phyloP scores from a whole-genome alignment of 2,329 filamentous ascomycete species.

The Colletotrichum truncatum region DNA sequence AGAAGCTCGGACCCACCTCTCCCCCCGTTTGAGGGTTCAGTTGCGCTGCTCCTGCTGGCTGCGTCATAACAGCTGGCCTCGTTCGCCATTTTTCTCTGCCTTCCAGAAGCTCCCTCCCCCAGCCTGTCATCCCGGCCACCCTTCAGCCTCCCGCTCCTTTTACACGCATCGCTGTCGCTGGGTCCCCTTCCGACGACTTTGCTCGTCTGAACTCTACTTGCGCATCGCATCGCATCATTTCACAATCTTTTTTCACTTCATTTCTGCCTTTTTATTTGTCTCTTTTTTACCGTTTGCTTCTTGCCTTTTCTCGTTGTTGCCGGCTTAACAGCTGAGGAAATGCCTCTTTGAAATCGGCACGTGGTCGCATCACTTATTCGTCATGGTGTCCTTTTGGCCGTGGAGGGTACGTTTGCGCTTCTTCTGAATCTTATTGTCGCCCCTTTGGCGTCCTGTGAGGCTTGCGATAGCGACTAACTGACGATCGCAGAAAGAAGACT shows the following conservation, averaged over 20 bases:
- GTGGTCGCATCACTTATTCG: slow-evolving; percentile 24
- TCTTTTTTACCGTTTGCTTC: not conserved
- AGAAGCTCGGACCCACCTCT: not conserved
- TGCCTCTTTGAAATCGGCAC: slow-evolving; percentile 25
- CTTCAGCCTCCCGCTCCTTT: slow-evolving; percentile 14
- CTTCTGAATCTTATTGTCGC: not conserved
- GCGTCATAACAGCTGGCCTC: slow-evolving; percentile 9
- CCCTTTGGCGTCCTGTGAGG: not conserved
- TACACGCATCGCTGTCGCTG: not conserved
- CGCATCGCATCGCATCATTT: slow-evolving; percentile 5
- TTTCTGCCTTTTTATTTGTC: not conserved
- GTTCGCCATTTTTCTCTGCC: not conserved
- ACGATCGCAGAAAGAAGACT: slow-evolving; percentile 71
- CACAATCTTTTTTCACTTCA: not conserved
- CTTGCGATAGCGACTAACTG: not conserved
- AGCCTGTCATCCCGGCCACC: not conserved
- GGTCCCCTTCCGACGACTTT: not conserved
- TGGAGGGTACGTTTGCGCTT: slow-evolving; percentile 70
- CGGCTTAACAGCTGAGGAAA: slow-evolving; percentile 7
- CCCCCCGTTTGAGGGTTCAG: not conserved
- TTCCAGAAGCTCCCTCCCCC: not conserved
- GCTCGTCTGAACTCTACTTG: not conserved
- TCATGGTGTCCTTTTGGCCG: slow-evolving; percentile 87
- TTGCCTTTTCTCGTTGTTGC: not conserved
- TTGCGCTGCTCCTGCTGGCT: not conserved